Base-by-base conservation (phyloP, 768 basidiomycete genomes). In the Podaxis pistillaris region DNA sequence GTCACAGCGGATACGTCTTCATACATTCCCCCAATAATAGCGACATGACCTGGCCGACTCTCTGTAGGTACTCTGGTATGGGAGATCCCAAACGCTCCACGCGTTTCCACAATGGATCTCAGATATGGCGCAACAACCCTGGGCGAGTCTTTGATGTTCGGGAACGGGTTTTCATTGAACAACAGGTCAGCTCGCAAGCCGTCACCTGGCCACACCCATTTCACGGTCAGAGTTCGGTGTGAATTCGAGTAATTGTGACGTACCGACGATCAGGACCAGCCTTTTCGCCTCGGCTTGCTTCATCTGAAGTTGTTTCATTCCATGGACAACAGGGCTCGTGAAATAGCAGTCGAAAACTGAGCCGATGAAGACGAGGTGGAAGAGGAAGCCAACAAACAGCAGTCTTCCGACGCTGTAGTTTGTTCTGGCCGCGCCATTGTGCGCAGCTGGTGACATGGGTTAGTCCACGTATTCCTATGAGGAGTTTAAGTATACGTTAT, bases 21-120 rank as follows among this genome's bases (percentile, higher is more conserved):
- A 69, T 94, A 93, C 91, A 94, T 94, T 2, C 93, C 93, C 86
- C 89, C 93, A 64, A 94, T 93, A 58, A 95, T 83, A 22, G 93
- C 93, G 26, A 95, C 92, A 71, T 94, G 93, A 8, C 93, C 93
- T 1, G 93, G 93, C 24, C 93, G 76, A 71, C 89, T 92, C 68
- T 95, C 93, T 4, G 93, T 95, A 22, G 93, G 93, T 2, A 94
- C 93, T 30, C 86, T 81, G 1, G 93, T 94, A 72, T 94, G 93
- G 4, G 89, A 92, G 22, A 95, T 81, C 5, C 93, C 93, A 73
- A 88, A 94, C 4, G 88, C 89, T 15, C 93, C 93, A 58, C 88
- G 77, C 5, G 74, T 75, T 65, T 88, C 82, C 8, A 80, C 79
- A 57, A 94, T 86, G 12, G 85, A 83, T 54, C 89, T 83, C 24